Conservation (phyloP, 768 basidiomycete species). For the Boletus sp. region DNA sequence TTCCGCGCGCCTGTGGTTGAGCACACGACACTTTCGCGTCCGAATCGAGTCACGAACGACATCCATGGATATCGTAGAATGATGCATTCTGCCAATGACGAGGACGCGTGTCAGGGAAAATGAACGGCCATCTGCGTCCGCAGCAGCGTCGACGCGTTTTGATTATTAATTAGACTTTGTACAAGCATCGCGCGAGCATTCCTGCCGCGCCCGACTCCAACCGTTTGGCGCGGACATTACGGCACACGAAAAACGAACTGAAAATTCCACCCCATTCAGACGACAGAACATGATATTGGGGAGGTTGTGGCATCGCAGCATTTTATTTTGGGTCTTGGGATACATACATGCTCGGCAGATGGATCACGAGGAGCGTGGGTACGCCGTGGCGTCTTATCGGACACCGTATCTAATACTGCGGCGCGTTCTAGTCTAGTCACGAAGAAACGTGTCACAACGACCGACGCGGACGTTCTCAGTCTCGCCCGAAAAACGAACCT, state of each 20-base stretch:
- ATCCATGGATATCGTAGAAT: background rate
- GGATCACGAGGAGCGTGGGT: background rate
- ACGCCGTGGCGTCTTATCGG: background rate
- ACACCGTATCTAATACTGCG: background rate
- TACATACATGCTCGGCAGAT: background rate
- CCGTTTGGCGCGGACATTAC: background rate
- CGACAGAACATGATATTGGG: background rate
- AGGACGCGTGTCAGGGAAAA: background rate
- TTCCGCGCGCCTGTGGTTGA: background rate
- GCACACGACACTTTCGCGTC: too few relatives aligned
- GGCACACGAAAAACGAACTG: background rate
- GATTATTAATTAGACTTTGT: slow-evolving; percentile 11
- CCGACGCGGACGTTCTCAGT: slow-evolving; percentile 9
- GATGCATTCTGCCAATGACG: background rate
- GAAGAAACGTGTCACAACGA: slow-evolving; percentile 16
- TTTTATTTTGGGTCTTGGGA: background rate
- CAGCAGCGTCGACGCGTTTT: background rate
- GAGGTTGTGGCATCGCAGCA: background rate
- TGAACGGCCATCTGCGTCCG: background rate
- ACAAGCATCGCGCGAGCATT: background rate
- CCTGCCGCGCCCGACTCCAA: background rate
- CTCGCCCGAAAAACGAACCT: background rate
- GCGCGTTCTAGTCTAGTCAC: slow-evolving; percentile 1
- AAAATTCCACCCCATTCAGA: background rate
- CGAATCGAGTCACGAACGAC: background rate